A percentile compares a stretch with the other conserved stretches of the same genome.
These are phyloP conservation scores for Verruconis gallopava DNA, from an alignment of 2,329 filamentous ascomycete genomes.

Conservation along the genomic window DNA sequence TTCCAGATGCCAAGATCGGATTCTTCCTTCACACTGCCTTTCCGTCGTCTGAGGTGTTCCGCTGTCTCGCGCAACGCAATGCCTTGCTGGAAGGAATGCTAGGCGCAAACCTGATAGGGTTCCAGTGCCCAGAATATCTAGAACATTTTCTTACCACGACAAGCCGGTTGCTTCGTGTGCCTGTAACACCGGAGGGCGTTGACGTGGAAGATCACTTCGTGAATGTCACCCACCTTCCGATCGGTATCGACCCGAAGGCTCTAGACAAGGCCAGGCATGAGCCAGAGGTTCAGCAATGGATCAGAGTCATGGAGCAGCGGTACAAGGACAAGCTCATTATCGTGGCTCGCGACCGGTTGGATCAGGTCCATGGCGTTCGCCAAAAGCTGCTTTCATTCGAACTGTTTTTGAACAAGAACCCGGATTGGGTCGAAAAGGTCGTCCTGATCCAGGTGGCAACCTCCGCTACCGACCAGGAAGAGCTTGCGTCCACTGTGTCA, in stretches of 20 bases:
- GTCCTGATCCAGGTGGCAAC: slow-evolving; percentile 91
- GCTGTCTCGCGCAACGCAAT: slow-evolving; percentile 75
- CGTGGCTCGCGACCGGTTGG: slow-evolving; percentile 86
- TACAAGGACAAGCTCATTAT: slow-evolving; percentile 85
- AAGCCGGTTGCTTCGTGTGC: slow-evolving; percentile 78
- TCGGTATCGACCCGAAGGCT: slow-evolving; percentile 77
- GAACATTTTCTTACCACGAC: slow-evolving; percentile 93
- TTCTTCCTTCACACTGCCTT: slow-evolving; percentile 95
- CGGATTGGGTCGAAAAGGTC: slow-evolving; percentile 68
- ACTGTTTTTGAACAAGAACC: slow-evolving; percentile 86
- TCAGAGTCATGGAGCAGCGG: slow-evolving; percentile 65
- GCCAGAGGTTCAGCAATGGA: slow-evolving; percentile 63
- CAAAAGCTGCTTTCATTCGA: slow-evolving; percentile 91
- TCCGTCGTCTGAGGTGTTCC: slow-evolving; percentile 90
- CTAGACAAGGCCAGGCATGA: slow-evolving; percentile 59
- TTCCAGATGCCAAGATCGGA: slow-evolving; percentile 87
- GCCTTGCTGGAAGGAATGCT: slow-evolving; percentile 85
- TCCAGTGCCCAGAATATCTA: slow-evolving; percentile 87
- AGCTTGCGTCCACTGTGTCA: slow-evolving; percentile 76
- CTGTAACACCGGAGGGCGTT: slow-evolving; percentile 76
- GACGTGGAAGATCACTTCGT: slow-evolving; percentile 89
- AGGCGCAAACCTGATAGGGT: slow-evolving; percentile 81
- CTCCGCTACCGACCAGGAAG: slow-evolving; percentile 75
- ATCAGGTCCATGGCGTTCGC: slow-evolving; percentile 79
- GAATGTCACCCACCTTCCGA: slow-evolving; percentile 72